phyloP scores from a whole-genome alignment of 108 stramenopile genomes.

The Skeletonema costatum region DNA sequence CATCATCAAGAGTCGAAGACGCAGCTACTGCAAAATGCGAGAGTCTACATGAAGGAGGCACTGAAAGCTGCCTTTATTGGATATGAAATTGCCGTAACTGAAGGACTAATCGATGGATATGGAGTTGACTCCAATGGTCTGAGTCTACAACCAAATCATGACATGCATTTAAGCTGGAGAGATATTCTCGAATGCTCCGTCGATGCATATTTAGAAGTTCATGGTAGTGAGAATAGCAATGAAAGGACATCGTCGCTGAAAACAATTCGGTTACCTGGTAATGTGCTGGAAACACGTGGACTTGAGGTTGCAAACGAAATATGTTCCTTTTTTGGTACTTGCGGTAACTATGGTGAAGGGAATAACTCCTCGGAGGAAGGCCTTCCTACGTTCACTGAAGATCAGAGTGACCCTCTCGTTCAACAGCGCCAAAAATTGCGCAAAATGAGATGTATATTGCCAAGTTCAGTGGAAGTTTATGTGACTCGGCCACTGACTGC shows the following conservation, averaged over 20 bases:
- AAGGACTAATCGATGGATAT: conserved; percentile 52
- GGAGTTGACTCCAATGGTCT: conserved; percentile 85
- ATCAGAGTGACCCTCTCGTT: conserved; percentile 2
- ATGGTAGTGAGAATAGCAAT: conserved; percentile 6
- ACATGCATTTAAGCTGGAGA: conserved; percentile 62
- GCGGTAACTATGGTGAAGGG: neutral
- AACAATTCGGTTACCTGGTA: conserved; percentile 75
- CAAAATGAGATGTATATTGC: conserved; percentile 8
- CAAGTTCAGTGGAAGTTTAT: conserved; percentile 42
- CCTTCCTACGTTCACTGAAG: conserved; percentile 2
- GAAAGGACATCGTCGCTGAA: conserved; percentile 51
- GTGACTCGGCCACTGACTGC: conserved; percentile 81
- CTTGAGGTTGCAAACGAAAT: conserved; percentile 63
- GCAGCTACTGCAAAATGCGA: conserved; percentile 45
- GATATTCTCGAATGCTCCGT: conserved; percentile 49
- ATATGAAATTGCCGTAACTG: conserved; percentile 55
- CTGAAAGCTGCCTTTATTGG: conserved; percentile 66
- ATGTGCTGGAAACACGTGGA: conserved; percentile 76
- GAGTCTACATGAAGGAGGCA: conserved; percentile 48
- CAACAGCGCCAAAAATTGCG: conserved; percentile 24
- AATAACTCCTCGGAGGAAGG: conserved; percentile 13
- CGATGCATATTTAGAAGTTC: conserved; percentile 42
- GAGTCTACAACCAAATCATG: conserved; percentile 63
- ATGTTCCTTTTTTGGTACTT: conserved; percentile 30
- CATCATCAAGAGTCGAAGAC: conserved; percentile 12